Conservation (phyloP, 2,329 filamentous ascomycete species). For the Clarireedia homoeocarpa region DNA sequence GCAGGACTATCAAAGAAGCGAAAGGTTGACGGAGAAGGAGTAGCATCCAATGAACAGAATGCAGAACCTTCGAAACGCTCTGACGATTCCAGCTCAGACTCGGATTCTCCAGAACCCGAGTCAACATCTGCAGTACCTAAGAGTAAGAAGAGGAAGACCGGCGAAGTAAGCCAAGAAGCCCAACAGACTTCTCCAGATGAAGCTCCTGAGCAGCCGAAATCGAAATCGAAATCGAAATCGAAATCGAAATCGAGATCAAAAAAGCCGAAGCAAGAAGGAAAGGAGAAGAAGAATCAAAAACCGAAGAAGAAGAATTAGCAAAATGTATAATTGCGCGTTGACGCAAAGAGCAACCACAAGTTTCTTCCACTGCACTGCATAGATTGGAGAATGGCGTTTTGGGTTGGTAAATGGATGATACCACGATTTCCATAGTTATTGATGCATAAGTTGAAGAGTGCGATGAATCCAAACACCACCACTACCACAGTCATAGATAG, state of each 20-base stretch:
- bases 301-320: slow-evolving; percentile 7
- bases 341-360: not conserved
- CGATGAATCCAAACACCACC: too few relatives aligned
- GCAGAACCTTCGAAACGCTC: slow-evolving; percentile 13
- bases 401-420: slow-evolving; percentile 6
- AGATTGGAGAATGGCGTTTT: slow-evolving; percentile 2
- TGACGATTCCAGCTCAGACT: slow-evolving; percentile 15
- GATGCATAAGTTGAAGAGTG: too few relatives aligned
- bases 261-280: not conserved
- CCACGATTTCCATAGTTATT: not conserved
- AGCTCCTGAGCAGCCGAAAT: not conserved
- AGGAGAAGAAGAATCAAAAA: slow-evolving; percentile 6
- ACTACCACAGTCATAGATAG: too few relatives aligned
- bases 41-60: not conserved
- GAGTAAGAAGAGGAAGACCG: slow-evolving; percentile 28
- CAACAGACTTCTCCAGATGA: not conserved
- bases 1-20: slow-evolving; percentile 33
- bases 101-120: slow-evolving; percentile 8
- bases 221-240: not conserved
- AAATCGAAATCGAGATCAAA: not conserved
- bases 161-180: slow-evolving; percentile 13
- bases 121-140: slow-evolving; percentile 1
- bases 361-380: not conserved
- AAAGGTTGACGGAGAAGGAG: slow-evolving; percentile 17
- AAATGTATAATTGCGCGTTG: too few relatives aligned